phyloP scores from a whole-genome alignment of 2,329 filamentous ascomycete genomes.

The Arachnomyces sp. region DNA sequence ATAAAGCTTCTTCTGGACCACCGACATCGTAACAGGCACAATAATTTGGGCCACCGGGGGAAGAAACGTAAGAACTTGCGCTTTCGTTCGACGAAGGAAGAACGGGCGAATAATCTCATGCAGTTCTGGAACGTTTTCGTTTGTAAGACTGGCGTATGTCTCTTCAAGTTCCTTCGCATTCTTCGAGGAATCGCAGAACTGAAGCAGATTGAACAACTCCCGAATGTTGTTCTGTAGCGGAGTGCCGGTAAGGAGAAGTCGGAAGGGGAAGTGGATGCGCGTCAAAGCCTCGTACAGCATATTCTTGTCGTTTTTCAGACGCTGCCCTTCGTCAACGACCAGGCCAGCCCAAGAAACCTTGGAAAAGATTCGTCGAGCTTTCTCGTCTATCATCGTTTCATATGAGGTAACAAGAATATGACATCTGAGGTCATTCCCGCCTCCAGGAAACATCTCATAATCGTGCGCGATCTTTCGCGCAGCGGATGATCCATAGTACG shows the following conservation, averaged over 20 bases:
- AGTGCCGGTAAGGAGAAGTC: constrained; percentile 77
- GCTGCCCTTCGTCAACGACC: constrained; percentile 89
- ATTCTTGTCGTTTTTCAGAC: constrained; percentile 86
- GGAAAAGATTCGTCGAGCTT: constrained; percentile 57
- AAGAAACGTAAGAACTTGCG: constrained; percentile 80
- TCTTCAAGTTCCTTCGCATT: constrained; percentile 66
- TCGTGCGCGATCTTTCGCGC: constrained; percentile 69
- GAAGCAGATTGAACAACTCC: constrained; percentile 91
- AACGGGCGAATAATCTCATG: constrained; percentile 73
- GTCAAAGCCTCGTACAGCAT: constrained; percentile 67
- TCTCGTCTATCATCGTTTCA: constrained; percentile 71
- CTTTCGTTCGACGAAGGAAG: constrained; percentile 73
- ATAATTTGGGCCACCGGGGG: constrained; percentile 94
- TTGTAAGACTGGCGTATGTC: constrained; percentile 67
- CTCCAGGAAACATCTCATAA: constrained; percentile 71
- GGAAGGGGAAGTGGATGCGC: constrained; percentile 69
- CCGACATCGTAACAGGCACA: constrained; percentile 87
- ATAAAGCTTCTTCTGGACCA: constrained; percentile 87
- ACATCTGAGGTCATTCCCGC: constrained; percentile 62
- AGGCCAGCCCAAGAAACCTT: constrained; percentile 75
- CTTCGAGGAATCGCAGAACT: constrained; percentile 72
- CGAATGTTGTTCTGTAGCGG: constrained; percentile 78
- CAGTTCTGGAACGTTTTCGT: constrained; percentile 70
- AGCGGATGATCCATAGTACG: constrained; percentile 72
- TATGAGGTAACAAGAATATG: constrained; percentile 95